Evolutionary conservation across 2,329 filamentous ascomycete species (phyloP), one percentile per base, ranked within the genome.

Genomic region (Polytolypa hystricis): DNA sequence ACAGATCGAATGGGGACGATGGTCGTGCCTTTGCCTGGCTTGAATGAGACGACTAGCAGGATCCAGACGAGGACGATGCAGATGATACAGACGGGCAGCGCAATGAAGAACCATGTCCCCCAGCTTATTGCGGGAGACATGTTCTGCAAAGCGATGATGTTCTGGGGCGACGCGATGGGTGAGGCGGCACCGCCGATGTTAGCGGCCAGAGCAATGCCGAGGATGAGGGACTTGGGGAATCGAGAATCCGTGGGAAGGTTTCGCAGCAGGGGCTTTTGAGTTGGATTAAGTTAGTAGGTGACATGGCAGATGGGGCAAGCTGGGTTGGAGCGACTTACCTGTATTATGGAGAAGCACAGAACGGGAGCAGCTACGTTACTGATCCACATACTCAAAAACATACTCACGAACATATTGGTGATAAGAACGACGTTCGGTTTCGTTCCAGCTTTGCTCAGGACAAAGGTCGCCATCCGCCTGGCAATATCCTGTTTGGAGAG

Each of bases 371-470:
- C 91, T 18, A 98, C 93, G 49, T 98, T 98, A 63, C 86, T 94
- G 53, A 98, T 96, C 70, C 93, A 85, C 91, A 98, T 98, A 50
- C 86, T 95, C 6, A 93, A 81, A 57, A 98, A 93, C 53, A 91
- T 93, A 38, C 89, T 87, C 28, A 98, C 91, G 50, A 95, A 87
- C 91, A 98, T 98, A 64, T 89, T 95, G 37, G 89, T 91, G n/a
- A 98, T 63, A 4, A 98, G 70, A 3, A 98, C 91, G 2, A 84
- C 89, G 38, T 79, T 73, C 7, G 91, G 91, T 50, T 79, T 81
- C 3, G 91, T 95, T 5, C 91, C 91, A 6, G 91, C 91, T 65
- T 94, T 96, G 67, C 86, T 94, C 21, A 98, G 71, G 18, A 98
- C 84, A 51, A 96, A 85, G 1, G 89, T 95, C 2, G 91, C 91